Percentiles rank a stretch among this genome's conserved stretches.
phyloP scores from a whole-genome alignment of 192 early-diverging fungal species.

The Coemansia sp. region DNA sequence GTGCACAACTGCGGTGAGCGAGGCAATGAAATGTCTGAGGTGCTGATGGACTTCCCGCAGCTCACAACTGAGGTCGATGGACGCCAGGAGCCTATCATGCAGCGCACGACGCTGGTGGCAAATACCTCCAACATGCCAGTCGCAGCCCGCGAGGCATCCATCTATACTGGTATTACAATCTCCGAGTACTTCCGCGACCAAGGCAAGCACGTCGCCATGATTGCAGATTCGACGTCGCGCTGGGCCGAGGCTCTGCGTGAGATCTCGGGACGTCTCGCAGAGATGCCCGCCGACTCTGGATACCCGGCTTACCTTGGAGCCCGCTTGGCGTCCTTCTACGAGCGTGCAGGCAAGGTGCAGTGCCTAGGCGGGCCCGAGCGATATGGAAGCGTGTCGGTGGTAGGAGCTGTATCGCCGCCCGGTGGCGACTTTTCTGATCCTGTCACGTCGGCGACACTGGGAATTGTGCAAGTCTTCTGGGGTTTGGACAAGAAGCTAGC shows the following conservation, averaged over 20 bases:
- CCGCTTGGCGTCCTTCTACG: constrained; percentile 99
- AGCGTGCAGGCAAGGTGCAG: constrained; percentile 97
- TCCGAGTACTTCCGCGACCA: constrained; percentile 99
- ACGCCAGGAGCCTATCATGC: constrained; percentile 98
- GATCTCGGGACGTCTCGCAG: constrained; percentile 99
- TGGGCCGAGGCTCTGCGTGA: constrained; percentile 99
- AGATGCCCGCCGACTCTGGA: constrained; percentile 99
- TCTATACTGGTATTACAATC: constrained; percentile 99
- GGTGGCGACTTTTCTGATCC: constrained; percentile 99
- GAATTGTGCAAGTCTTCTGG: constrained; percentile 99
- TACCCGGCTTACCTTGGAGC: constrained; percentile 99
- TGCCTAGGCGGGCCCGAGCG: constrained; percentile 95
- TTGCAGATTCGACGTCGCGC: constrained; percentile 99
- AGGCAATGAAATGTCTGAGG: constrained; percentile 99
- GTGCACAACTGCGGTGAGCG: constrained; percentile 82
- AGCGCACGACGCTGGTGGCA: constrained; percentile 98
- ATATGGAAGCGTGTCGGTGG: constrained; percentile 94
- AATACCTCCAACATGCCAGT: constrained; percentile 99
- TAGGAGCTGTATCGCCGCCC: constrained; percentile 99
- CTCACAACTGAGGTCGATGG: constrained; percentile 93
- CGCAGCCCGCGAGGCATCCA: constrained; percentile 99
- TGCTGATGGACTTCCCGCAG: constrained; percentile 99
- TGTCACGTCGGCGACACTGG: constrained; percentile 93
- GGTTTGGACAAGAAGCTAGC: constrained; percentile 99
- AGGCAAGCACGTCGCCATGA: constrained; percentile 99